These are phyloP conservation scores for Phanerodontia chrysosporium DNA, from an alignment of 768 basidiomycete species.

Conservation along the genomic window DNA sequence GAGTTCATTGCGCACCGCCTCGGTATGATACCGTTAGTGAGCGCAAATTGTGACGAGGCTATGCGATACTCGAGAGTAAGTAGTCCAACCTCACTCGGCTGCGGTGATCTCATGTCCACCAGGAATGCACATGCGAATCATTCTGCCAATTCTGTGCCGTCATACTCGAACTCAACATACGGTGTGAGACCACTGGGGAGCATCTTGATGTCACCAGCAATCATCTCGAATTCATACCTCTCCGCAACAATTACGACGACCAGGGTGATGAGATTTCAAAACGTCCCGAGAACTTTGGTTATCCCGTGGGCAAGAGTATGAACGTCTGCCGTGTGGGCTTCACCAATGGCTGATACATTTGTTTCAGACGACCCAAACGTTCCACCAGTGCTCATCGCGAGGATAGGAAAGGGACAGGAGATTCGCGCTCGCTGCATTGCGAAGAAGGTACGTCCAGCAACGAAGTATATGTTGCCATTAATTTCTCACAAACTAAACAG, in stretches of 20 bases:
- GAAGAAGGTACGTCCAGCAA: conserved; percentile 66
- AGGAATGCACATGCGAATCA: conserved; percentile 91
- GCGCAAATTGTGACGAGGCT: conserved; percentile 83
- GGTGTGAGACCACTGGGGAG: conserved; percentile 58
- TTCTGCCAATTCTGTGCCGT: conserved; percentile 87
- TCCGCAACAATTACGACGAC: conserved; percentile 35
- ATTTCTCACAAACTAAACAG: conserved; percentile 35
- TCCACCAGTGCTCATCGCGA: conserved; percentile 79
- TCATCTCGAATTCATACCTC: conserved; percentile 64
- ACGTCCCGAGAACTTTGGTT: conserved; percentile 70
- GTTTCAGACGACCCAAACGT: conserved; percentile 53
- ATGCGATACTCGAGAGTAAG: conserved; percentile 75
- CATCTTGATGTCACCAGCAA: conserved; percentile 87
- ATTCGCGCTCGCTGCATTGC: conserved; percentile 81
- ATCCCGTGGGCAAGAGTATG: conserved; percentile 81
- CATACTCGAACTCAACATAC: conserved; percentile 69
- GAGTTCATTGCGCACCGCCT: conserved; percentile 96
- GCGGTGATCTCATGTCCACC: background rate
- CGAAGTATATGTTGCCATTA: background rate
- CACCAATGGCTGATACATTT: conserved; percentile 1
- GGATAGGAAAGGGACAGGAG: conserved; percentile 93
- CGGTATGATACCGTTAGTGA: conserved; percentile 89
- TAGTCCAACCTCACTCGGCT: conserved; percentile 2
- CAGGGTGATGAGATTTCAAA: conserved; percentile 72
- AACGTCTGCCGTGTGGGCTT: conserved; percentile 13